Conservation (phyloP, 768 basidiomycete genomes). For the Mycena olivaceomarginata region DNA sequence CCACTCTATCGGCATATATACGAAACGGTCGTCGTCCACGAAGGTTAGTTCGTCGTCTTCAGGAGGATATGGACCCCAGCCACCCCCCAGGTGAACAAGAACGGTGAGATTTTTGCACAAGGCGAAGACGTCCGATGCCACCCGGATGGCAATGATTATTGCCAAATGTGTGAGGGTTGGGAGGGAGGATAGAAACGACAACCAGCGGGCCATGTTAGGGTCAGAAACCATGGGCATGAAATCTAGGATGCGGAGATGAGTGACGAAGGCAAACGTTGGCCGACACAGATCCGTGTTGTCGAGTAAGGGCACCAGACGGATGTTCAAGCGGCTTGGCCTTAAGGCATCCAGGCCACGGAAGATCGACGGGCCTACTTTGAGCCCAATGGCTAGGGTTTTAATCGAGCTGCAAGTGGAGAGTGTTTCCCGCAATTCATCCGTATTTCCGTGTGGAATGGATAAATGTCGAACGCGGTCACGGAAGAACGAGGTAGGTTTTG, state of each 20-base stretch:
- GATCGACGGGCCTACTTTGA: neutral
- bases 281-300: neutral
- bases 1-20: neutral
- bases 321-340: neutral
- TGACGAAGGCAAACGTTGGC: neutral
- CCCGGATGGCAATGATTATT: neutral
- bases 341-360: neutral
- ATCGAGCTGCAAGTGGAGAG: neutral
- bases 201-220: neutral
- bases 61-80: neutral
- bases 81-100: neutral
- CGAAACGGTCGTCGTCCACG: neutral
- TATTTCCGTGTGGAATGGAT: neutral
- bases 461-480: constrained; percentile 4
- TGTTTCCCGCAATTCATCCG: neutral
- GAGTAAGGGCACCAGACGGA: neutral
- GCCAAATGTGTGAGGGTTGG: constrained; percentile 6
- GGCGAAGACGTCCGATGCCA: neutral
- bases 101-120: neutral
- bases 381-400: neutral
- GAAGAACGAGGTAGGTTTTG: neutral
- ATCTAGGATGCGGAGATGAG: neutral
- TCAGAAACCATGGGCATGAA: neutral
- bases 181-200: neutral
- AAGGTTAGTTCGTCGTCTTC: neutral